Base-by-base conservation (phyloP, 345 rosid species). In the Salix dunnii region DNA sequence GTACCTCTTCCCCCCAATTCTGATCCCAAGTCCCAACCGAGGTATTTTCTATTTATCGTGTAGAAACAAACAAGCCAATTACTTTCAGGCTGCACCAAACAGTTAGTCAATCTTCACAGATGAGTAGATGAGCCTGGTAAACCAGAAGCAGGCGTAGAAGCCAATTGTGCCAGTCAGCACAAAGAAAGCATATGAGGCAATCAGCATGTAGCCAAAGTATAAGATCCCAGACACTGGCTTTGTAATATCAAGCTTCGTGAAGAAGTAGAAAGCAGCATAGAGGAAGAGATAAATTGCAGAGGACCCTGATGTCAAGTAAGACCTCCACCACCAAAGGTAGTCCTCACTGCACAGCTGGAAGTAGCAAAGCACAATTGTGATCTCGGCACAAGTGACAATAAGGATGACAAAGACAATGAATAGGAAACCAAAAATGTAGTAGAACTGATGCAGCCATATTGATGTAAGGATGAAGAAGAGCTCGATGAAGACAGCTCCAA, bases 281-380 rank as follows among this genome's bases (percentile, higher is more conserved):
- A 94, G 92, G 86, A 92, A 92, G 71, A 94, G 94, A 75, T 94
- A 94, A 21, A 94, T 82, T 0, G 97, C 97, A 0, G 98, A 91
- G 36, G 98, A 91, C 42, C 98, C 98, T 0, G 98, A 89, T 2
- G 94, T 94, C 74, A 94, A 71, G 85, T 91, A 94, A 18, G 98
- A 91, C 79, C 97, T 94, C 98, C 98, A 94, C 98, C 98, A 94
- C 98, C 97, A 92, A 2, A 81, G 85, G 76, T 94, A 94, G 81
- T 94, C 97, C 88, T 94, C 98, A 48, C 97, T 88, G 77, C 98
- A 94, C 12, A 92, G 89, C 70, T 94, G 98, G 87, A 94, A 94
- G 84, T 94, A 94, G 88, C 97, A 94, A 42, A 92, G 97, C 51
- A 94, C 97, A 3, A 94, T 65, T 0, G 95, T 90, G 89, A 91